Conservation (phyloP, 2,329 filamentous ascomycete species). For the Madurella mycetomatis region DNA sequence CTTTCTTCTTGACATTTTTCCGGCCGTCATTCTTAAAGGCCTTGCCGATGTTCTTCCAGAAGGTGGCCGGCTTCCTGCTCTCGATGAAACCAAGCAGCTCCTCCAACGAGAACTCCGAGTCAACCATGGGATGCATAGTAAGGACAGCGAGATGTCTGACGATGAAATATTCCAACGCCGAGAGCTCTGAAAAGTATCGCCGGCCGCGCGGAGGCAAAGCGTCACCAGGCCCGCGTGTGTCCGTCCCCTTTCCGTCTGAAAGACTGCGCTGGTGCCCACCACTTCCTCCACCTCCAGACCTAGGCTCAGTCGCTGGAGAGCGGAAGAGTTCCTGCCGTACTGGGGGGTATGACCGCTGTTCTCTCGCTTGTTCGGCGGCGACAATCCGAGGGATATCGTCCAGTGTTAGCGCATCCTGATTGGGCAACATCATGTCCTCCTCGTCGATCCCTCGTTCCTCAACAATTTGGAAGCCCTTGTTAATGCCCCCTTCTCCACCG, state of each 20-base stretch:
- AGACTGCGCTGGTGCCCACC: conserved; percentile 50
- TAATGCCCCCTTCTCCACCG: conserved; percentile 51
- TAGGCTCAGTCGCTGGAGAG: conserved; percentile 54
- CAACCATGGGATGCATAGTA: conserved; percentile 88
- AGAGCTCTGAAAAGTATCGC: conserved; percentile 93
- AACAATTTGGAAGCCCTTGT: conserved; percentile 65
- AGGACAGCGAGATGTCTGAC: conserved; percentile 91
- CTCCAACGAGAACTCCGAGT: conserved; percentile 87
- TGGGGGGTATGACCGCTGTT: conserved; percentile 77
- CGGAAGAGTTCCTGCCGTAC: conserved; percentile 65
- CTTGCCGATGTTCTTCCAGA: conserved; percentile 98
- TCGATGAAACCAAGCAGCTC: conserved; percentile 91
- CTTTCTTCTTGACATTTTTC: conserved; percentile 82
- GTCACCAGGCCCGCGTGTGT: conserved; percentile 47
- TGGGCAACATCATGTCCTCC: conserved; percentile 77
- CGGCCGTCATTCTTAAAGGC: conserved; percentile 84
- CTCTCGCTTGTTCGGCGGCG: conserved; percentile 84
- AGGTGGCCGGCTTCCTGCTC: conserved; percentile 79
- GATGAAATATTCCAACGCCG: conserved; percentile 94
- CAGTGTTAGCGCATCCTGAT: conserved; percentile 85
- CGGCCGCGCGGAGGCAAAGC: conserved; percentile 56
- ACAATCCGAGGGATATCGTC: conserved; percentile 97
- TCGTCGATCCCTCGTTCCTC: conserved; percentile 73
- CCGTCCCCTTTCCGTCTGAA: conserved; percentile 48
- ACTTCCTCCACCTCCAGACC: conserved; percentile 60